Base-by-base conservation (phyloP, 305 asterid genomes). In the Fraxinus albicans region DNA sequence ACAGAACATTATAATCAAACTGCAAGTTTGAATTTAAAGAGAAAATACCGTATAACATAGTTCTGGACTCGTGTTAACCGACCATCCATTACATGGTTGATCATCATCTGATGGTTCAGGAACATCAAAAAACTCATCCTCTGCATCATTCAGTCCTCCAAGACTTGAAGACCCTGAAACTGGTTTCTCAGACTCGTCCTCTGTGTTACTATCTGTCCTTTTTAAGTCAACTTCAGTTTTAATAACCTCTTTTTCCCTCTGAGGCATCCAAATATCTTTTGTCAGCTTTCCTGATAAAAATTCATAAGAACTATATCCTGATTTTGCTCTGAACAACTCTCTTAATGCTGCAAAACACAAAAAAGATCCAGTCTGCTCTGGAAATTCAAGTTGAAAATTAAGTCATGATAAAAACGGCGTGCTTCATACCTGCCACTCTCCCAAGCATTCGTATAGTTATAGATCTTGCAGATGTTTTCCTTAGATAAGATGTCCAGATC, bases 101-200 rank as follows among this genome's bases (percentile, higher is more conserved):
- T 89, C 91, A 60, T 86, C 86, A 55, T 83, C 88, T 21, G 81
- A 83, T 5, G 88, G 87, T 80, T 89, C 89, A 8, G 90, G 88
- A 65, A 86, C 91, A 85, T 88, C 90, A 50, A 82, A 88, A 84
- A 89, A 89, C 83, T 89, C 92, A 83, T 88, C 90, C 69, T 79
- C 83, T 4, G 84, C 88, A 83, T 89, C 90, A 73, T 86, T 80
- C 81, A 89, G 55, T 29, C 82, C 90, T 23, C 27, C 38, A 13
- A 89, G 88, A 83, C 87, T 85, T 63, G 92, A 85, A 34, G 86
- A 70, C 21, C 84, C 84, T 29, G 89, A 83, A 70, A 60, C 44
- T 4, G 31, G 78, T 58, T 73, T 73, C 8, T 77, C 80, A 1
- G 31, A 50, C 58, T 77, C 87, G 31, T 77, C 77, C 53, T 75